These are phyloP conservation scores for Linum trigynum DNA, from an alignment of 345 rosid genomes.

Conservation along the genomic window DNA sequence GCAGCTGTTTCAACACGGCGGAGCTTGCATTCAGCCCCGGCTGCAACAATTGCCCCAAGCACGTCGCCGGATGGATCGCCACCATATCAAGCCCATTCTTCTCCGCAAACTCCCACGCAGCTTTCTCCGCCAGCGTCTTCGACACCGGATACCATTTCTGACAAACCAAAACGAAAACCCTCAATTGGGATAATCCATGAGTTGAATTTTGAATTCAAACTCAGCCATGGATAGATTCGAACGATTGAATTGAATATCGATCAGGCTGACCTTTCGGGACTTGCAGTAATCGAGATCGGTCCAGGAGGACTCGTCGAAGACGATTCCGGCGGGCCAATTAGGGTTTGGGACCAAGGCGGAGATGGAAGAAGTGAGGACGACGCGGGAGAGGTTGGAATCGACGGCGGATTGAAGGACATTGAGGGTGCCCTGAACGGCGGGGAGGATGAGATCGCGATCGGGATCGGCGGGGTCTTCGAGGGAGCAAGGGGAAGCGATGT, in stretches of 20 bases:
- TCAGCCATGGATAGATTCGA: too few relatives aligned
- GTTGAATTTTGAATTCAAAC: too few relatives aligned
- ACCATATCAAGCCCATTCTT: conserved; percentile 55
- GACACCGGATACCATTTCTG: conserved; percentile 82
- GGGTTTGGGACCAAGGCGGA: conserved; percentile 77
- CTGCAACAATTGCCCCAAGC: conserved; percentile 68
- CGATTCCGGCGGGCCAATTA: conserved; percentile 36
- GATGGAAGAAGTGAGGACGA: conserved; percentile 72
- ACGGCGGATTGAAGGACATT: conserved; percentile 60
- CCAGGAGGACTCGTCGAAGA: conserved; percentile 71
- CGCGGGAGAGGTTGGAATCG: conserved; percentile 50
- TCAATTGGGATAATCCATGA: too few relatives aligned
- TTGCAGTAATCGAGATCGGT: conserved; percentile 71
- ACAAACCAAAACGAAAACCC: too few relatives aligned
- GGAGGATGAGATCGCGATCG: conserved; percentile 44
- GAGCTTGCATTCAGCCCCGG: conserved; percentile 57
- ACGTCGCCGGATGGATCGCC: conserved; percentile 62
- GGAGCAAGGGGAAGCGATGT: too few relatives aligned
- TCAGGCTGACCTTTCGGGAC: too few relatives aligned
- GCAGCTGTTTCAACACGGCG: too few relatives aligned
- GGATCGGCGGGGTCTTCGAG: too few relatives aligned
- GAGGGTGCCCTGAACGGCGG: conserved; percentile 75
- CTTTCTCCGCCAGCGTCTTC: conserved; percentile 77
- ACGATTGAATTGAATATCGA: too few relatives aligned
- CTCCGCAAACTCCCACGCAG: conserved; percentile 61